A percentile compares a stretch with the other conserved stretches of the same genome.
phyloP scores from a whole-genome alignment of 2,329 filamentous ascomycete species.

The Zymoseptoria ardabiliae region DNA sequence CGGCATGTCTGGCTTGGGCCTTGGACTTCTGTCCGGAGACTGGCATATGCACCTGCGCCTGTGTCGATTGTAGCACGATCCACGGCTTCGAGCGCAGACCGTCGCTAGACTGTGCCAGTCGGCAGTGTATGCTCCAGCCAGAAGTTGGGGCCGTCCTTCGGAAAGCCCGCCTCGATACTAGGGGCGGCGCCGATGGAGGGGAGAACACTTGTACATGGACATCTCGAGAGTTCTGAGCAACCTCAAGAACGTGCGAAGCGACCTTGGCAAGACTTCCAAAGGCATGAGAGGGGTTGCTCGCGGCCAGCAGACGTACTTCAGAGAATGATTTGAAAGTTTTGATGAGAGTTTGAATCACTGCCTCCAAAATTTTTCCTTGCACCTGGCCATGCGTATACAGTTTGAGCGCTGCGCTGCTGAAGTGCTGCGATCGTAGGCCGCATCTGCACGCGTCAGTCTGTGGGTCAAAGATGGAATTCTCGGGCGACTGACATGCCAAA shows the following conservation, averaged over 20 bases:
- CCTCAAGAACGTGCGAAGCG: background rate
- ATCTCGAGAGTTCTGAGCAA: background rate
- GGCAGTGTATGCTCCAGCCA: background rate
- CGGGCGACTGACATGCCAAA: background rate
- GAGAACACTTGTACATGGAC: background rate
- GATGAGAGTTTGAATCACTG: too few relatives aligned
- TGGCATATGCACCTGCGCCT: background rate
- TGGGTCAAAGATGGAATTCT: background rate
- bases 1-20: background rate
- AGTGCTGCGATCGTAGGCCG: background rate
- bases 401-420: background rate
- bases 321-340: too few relatives aligned
- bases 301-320: too few relatives aligned
- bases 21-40: background rate
- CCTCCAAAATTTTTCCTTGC: background rate
- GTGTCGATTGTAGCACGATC: background rate
- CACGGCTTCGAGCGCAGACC: background rate
- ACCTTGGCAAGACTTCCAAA: background rate
- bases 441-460: background rate
- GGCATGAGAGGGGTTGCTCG: background rate
- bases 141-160: too few relatives aligned
- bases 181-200: background rate
- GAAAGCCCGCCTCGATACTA: too few relatives aligned
- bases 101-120: background rate
- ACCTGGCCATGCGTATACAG: background rate